Conservation (phyloP, 2,329 filamentous ascomycete genomes). For the Cephalotrichum gorgonifer region DNA sequence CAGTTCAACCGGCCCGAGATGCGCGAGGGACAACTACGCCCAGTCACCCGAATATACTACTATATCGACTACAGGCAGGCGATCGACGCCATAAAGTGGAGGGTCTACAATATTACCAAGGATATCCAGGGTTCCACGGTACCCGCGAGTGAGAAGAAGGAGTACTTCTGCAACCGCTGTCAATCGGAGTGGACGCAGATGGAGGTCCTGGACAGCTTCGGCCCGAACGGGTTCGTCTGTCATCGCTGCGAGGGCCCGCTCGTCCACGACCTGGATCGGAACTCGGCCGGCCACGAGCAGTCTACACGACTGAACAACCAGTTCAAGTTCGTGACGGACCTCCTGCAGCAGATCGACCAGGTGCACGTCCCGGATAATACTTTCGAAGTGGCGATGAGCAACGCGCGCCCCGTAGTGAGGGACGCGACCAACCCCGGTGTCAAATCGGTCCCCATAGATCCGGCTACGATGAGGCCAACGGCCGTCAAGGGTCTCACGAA, state of each 20-base stretch:
- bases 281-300: conserved; percentile 61
- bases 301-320: conserved; percentile 68
- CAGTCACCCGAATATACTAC: conserved; percentile 85
- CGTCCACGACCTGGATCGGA: conserved; percentile 54
- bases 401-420: conserved; percentile 53
- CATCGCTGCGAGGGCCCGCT: conserved; percentile 63
- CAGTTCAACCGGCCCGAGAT: conserved; percentile 49
- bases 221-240: conserved; percentile 67
- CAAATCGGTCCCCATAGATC: conserved; percentile 47
- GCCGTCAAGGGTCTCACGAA: conserved; percentile 60
- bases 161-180: conserved; percentile 77
- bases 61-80: conserved; percentile 92
- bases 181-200: conserved; percentile 79
- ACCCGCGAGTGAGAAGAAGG: conserved; percentile 77
- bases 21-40: conserved; percentile 70
- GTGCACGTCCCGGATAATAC: conserved; percentile 63
- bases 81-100: conserved; percentile 94
- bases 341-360: conserved; percentile 68
- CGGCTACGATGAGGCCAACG: conserved; percentile 44
- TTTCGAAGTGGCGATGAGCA: conserved; percentile 58
- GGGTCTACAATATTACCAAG: conserved; percentile 79
- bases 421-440: conserved; percentile 58
- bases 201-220: conserved; percentile 72
- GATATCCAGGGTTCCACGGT: conserved; percentile 77
- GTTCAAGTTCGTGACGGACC: conserved; percentile 66